phyloP scores from a whole-genome alignment of 495 filamentous ascomycete species.

The Trichoderma virens region DNA sequence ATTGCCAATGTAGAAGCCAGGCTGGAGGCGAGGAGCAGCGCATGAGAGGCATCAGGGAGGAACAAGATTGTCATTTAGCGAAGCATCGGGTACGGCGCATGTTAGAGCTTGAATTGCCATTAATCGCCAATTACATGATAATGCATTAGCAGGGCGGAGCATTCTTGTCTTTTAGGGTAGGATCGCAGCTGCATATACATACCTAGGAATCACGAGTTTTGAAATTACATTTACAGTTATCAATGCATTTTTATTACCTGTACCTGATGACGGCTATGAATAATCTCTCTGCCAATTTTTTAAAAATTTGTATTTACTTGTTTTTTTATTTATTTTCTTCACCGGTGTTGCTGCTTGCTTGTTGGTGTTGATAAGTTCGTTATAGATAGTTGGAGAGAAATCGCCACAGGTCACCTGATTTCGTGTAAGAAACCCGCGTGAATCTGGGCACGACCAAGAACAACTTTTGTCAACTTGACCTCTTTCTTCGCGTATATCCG shows the following conservation, averaged over 20 bases:
- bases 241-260: too few relatives aligned
- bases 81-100: neutral
- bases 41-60: neutral
- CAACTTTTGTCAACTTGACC: neutral
- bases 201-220: neutral
- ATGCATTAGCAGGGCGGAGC: neutral
- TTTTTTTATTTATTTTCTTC: too few relatives aligned
- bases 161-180: neutral
- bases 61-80: neutral
- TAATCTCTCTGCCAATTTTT: too few relatives aligned
- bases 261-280: too few relatives aligned
- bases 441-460: neutral
- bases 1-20: conserved; percentile 64
- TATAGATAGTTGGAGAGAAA: neutral
- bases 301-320: too few relatives aligned
- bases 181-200: neutral
- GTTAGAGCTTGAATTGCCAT: neutral
- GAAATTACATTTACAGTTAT: neutral
- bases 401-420: conserved; percentile 10
- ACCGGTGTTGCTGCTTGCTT: too few relatives aligned
- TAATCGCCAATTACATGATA: neutral
- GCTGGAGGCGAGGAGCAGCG: conserved; percentile 16
- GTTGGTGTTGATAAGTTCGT: neutral
- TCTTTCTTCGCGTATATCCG: too few relatives aligned
- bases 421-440: neutral